Base-by-base conservation (phyloP, 2,329 filamentous ascomycete genomes). In the Nemania sp. region DNA sequence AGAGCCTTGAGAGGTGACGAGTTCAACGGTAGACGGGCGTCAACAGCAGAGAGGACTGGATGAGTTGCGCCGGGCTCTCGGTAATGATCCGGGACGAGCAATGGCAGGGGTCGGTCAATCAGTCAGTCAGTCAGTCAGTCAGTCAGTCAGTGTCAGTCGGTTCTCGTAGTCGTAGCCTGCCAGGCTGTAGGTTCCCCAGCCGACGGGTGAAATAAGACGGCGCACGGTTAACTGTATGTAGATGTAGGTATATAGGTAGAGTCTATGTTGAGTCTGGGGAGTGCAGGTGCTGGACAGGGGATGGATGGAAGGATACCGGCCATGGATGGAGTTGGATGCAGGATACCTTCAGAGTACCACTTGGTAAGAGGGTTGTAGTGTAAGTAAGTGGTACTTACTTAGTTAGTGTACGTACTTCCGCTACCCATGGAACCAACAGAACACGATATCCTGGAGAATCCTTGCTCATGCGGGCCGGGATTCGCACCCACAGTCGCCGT, bases 381-480 rank as follows among this genome's bases (percentile, higher is more conserved):
- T n/a, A n/a, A n/a, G n/a, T n/a, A n/a, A n/a, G n/a, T n/a, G n/a
- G n/a, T n/a, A n/a, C n/a, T n/a, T n/a, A n/a, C n/a, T n/a, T n/a
- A n/a, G n/a, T 10, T 43, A 43, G 13, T n/a, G 32, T 13, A 39
- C 35, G 15, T n/a, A n/a, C 35, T 11, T 39, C 15, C 15, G 35
- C 35, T 46, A 46, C 45, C 45, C 45, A 48, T 32, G 21, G 15
- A n/a, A 48, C 21, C 21, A 34, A 48, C 45, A 48, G 15, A 15
- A 21, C 45, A 43, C 42, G 34, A 60, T 56, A 58, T 55, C 54
- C 62, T 62, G 59, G 62, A 62, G 62, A 64, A 59, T 55, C 59
- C 62, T 56, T 55, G 62, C 57, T 47, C 59, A 51, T 62, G 55
- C 59, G 57, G 47, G 54, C 50, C 51, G 47, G 52, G 54, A 42